phyloP scores from a whole-genome alignment of 2,329 filamentous ascomycete genomes.

The Onygenales sp. region DNA sequence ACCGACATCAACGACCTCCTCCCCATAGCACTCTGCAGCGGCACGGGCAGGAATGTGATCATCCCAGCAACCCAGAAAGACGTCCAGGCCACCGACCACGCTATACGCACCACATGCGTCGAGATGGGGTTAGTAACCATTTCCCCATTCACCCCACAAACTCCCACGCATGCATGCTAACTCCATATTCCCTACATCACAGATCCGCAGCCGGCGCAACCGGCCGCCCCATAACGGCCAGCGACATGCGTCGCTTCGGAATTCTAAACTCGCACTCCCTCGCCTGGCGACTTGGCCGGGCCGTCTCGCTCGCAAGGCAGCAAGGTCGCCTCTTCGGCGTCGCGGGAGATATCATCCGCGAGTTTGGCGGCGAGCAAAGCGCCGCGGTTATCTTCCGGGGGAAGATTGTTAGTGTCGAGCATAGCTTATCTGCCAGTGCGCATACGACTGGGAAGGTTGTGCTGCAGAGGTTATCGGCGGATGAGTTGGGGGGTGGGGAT shows the following conservation, averaged over 20 bases:
- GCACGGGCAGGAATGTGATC: slow-evolving; percentile 9
- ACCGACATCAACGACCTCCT: slow-evolving; percentile 24
- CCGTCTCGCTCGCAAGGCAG: slow-evolving; percentile 42
- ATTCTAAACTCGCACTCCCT: slow-evolving; percentile 34
- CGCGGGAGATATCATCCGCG: slow-evolving; percentile 48
- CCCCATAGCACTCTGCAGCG: background rate
- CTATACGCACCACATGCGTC: slow-evolving; percentile 32
- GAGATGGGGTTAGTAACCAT: slow-evolving; percentile 27
- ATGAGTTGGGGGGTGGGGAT: slow-evolving; percentile 23
- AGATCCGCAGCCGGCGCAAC: slow-evolving; percentile 31
- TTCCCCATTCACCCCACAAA: slow-evolving; percentile 6
- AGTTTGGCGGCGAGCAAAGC: slow-evolving; percentile 44
- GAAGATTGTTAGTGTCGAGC: slow-evolving; percentile 53
- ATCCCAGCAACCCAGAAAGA: slow-evolving; percentile 4
- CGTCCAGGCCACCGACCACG: slow-evolving; percentile 22
- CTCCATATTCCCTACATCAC: slow-evolving; percentile 22
- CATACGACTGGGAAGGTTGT: slow-evolving; percentile 44
- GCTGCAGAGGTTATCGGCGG: slow-evolving; percentile 38
- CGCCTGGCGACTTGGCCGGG: slow-evolving; percentile 47
- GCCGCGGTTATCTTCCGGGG: slow-evolving; percentile 53
- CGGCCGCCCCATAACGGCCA: slow-evolving; percentile 27
- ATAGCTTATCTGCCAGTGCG: slow-evolving; percentile 40
- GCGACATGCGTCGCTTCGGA: slow-evolving; percentile 23
- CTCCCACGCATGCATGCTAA: background rate
- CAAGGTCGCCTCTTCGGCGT: slow-evolving; percentile 44